Conservation (phyloP, 1,284 basidiomycete genomes). For the Ceratobasidium sp. region DNA sequence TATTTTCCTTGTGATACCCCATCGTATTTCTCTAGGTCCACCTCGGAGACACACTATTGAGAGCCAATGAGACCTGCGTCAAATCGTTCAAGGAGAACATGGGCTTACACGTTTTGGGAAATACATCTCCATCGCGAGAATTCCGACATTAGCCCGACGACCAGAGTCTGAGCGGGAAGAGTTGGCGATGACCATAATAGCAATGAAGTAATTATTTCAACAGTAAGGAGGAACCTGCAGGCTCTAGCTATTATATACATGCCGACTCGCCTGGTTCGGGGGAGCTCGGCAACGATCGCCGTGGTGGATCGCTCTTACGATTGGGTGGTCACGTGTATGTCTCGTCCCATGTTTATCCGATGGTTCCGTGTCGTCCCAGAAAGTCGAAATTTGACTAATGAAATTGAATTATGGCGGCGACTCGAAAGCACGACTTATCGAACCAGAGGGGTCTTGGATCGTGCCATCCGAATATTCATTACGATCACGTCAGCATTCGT, state of each 20-base stretch:
- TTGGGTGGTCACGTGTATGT: conserved; percentile 16
- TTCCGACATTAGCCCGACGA: conserved; percentile 90
- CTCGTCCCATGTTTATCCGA: background rate
- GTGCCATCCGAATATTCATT: background rate
- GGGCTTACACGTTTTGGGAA: conserved; percentile 83
- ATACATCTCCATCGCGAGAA: conserved; percentile 92
- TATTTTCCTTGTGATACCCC: conserved; percentile 97
- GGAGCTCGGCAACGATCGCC: conserved; percentile 12
- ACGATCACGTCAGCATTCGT: no score
- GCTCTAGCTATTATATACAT: background rate
- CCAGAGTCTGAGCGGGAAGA: conserved; percentile 50
- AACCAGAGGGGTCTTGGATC: background rate
- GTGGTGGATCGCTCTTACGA: conserved; percentile 31
- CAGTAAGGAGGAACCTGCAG: background rate
- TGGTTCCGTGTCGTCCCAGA: background rate
- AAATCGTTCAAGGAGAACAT: conserved; percentile 54
- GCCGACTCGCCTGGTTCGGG: background rate
- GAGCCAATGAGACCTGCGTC: conserved; percentile 18
- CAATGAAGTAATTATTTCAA: background rate
- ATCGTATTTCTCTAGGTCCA: conserved; percentile 93
- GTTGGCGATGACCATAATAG: background rate
- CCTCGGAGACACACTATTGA: conserved; percentile 89
- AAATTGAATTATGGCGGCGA: no score
- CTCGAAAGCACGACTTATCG: no score
- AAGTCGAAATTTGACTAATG: background rate